Conservation (phyloP, 2,329 filamentous ascomycete species). For the Thielaviopsis ethacetica region DNA sequence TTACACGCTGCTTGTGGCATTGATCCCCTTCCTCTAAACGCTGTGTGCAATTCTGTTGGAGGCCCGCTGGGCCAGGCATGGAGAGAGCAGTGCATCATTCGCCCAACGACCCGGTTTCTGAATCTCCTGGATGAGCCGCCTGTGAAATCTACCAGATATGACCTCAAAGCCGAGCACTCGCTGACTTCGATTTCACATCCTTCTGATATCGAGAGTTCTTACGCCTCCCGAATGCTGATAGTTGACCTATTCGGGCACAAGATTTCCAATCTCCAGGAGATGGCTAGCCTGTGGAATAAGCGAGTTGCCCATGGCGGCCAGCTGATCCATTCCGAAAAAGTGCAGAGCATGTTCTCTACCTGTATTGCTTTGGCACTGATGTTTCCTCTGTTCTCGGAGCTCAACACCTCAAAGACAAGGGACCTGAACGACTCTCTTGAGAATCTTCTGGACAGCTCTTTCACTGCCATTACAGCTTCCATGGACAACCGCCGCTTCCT, state of each 20-base stretch:
- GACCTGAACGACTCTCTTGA: constrained; percentile 30
- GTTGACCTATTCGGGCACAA: constrained; percentile 39
- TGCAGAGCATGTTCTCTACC: constrained; percentile 35
- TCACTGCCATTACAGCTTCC: constrained; percentile 25
- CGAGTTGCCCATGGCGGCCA: constrained; percentile 27
- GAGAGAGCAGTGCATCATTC: constrained; percentile 26
- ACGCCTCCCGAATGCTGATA: constrained; percentile 31
- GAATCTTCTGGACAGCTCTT: constrained; percentile 24
- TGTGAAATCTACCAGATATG: constrained; percentile 7
- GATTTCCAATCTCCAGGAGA: constrained; percentile 29
- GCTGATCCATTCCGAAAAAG: constrained; percentile 34
- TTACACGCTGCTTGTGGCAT: constrained; percentile 52
- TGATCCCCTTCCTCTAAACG: constrained; percentile 18
- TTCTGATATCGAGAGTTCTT: constrained; percentile 20
- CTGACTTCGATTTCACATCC: constrained; percentile 4
- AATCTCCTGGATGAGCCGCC: constrained; percentile 29
- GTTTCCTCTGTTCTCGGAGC: constrained; percentile 28
- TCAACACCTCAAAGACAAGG: constrained; percentile 31
- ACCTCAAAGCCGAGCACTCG: neutral
- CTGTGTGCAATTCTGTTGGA: constrained; percentile 25
- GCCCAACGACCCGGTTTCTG: constrained; percentile 35
- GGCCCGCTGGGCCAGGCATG: constrained; percentile 32
- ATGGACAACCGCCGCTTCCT: constrained; percentile 30
- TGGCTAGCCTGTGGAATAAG: constrained; percentile 32
- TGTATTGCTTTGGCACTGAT: constrained; percentile 29